Conservation (phyloP, 495 filamentous ascomycete species). For the Tetracladium setigerum region DNA sequence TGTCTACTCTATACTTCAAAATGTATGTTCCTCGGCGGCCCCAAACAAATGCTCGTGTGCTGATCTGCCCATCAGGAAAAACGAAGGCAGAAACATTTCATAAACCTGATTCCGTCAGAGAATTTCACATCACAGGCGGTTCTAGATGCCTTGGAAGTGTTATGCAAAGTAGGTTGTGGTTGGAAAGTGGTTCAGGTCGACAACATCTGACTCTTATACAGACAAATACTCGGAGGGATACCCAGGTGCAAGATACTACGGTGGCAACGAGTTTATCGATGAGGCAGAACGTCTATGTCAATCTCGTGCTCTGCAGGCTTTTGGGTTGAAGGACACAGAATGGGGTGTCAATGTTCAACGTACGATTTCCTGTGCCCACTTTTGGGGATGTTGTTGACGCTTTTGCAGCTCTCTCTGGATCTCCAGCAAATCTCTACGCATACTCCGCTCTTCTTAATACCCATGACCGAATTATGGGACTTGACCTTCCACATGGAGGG, state of each 20-base stretch:
- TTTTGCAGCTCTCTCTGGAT: constrained; percentile 75
- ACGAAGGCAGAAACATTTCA: constrained; percentile 89
- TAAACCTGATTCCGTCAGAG: constrained; percentile 97
- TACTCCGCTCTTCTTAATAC: constrained; percentile 88
- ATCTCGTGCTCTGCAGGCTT: constrained; percentile 78
- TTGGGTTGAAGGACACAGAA: constrained; percentile 71
- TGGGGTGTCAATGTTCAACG: constrained; percentile 99
- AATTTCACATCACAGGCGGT: constrained; percentile 99
- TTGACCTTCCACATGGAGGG: constrained; percentile 93
- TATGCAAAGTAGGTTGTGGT: constrained; percentile 76
- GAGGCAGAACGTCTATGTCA: constrained; percentile 85
- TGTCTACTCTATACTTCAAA: constrained; percentile 81
- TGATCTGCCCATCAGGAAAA: constrained; percentile 61
- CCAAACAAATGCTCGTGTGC: background rate
- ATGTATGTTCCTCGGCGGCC: constrained; percentile 43
- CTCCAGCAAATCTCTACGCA: constrained; percentile 91
- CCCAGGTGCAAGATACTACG: constrained; percentile 93
- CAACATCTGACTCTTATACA: constrained; percentile 25
- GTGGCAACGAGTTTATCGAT: constrained; percentile 94
- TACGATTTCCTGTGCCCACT: constrained; percentile 33
- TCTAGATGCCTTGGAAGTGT: constrained; percentile 93
- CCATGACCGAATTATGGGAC: constrained; percentile 93
- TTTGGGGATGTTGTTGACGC: background rate
- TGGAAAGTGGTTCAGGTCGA: background rate
- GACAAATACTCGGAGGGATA: constrained; percentile 99